These are phyloP conservation scores for Penicillium sp. DNA, from an alignment of 2,329 filamentous ascomycete species.

Conservation along the genomic window DNA sequence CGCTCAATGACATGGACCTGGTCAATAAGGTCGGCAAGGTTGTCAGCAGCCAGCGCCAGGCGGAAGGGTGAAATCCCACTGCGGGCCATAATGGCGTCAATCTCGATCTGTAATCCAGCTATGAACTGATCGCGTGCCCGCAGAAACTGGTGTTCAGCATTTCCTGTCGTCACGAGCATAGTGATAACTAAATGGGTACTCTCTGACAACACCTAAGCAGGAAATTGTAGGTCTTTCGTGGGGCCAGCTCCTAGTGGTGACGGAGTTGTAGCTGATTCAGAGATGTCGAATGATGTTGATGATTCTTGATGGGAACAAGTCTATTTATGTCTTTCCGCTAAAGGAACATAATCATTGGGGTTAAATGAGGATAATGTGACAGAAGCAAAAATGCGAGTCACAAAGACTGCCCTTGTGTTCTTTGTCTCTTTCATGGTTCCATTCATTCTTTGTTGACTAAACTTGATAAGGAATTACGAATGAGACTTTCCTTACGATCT, in stretches of 20 bases:
- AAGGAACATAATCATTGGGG: not conserved
- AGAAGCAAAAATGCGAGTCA: not conserved
- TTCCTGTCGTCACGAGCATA: not conserved
- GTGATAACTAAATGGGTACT: not conserved
- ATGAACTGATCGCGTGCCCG: not conserved
- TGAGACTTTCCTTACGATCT: no score
- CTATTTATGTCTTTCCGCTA: not conserved
- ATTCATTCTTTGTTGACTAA: not conserved
- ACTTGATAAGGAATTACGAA: not conserved
- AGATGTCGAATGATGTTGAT: not conserved
- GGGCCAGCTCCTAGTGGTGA: not conserved
- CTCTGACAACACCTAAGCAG: not conserved
- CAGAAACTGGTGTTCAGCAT: not conserved
- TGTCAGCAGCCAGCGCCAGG: not conserved
- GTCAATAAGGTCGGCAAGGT: not conserved
- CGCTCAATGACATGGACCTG: not conserved
- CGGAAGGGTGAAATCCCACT: not conserved
- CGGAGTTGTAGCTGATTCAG: not conserved
- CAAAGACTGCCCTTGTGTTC: not conserved
- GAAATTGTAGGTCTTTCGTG: not conserved
- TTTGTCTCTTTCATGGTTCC: not conserved
- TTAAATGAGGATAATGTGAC: not conserved
- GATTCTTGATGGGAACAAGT: not conserved
- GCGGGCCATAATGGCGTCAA: not conserved
- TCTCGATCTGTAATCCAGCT: not conserved